Conservation (phyloP, 768 basidiomycete genomes). For the Amanita jacksonii region DNA sequence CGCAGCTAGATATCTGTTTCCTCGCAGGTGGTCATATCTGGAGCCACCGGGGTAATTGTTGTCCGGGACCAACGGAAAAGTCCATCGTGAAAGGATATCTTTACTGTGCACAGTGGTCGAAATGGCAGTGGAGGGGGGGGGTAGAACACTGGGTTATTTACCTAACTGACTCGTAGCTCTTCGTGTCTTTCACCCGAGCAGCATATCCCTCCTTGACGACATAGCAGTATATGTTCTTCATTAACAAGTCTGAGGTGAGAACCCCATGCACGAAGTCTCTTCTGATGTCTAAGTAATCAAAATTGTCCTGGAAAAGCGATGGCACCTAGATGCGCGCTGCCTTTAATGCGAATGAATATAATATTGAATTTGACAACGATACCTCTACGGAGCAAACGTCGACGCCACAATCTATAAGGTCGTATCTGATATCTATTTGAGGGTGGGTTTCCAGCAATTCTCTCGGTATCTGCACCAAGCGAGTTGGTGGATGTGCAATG, state of each 20-base stretch:
- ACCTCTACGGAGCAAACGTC: slow-evolving; percentile 95
- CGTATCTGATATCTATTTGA: slow-evolving; percentile 81
- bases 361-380: slow-evolving; percentile 12
- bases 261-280: slow-evolving; percentile 92
- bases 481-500: slow-evolving; percentile 57
- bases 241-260: slow-evolving; percentile 86
- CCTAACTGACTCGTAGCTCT: slow-evolving; percentile 87
- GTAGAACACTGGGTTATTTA: no score
- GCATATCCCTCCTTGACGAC: slow-evolving; percentile 86
- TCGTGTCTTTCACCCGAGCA: slow-evolving; percentile 87
- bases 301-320: slow-evolving; percentile 96
- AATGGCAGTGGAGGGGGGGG: slow-evolving; percentile 9
- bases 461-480: slow-evolving; percentile 59
- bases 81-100: slow-evolving; percentile 89
- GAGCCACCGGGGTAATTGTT: slow-evolving; percentile 82
- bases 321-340: slow-evolving; percentile 54
- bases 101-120: slow-evolving; percentile 41
- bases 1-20: slow-evolving; percentile 83
- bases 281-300: slow-evolving; percentile 90
- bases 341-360: not conserved
- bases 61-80: slow-evolving; percentile 93
- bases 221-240: slow-evolving; percentile 91
- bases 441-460: slow-evolving; percentile 64
- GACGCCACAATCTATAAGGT: slow-evolving; percentile 81
- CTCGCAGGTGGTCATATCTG: slow-evolving; percentile 76